These are phyloP conservation scores for Brachypodium distachyon DNA, from an alignment of 202 grass and related monocot species.

Conservation along the genomic window DNA sequence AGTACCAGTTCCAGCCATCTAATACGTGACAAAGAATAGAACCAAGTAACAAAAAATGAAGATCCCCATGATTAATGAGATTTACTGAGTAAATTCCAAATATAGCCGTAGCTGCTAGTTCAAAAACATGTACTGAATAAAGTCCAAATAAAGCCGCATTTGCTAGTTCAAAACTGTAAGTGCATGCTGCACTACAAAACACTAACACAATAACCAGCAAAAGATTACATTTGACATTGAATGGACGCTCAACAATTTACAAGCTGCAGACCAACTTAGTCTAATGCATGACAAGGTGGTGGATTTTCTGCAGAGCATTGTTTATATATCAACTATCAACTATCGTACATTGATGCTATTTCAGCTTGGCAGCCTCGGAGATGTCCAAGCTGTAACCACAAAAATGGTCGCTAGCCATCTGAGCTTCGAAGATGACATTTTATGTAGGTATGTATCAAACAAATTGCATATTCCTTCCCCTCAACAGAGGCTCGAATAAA, in stretches of 20 bases:
- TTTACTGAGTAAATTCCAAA: not conserved
- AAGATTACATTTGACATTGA: not conserved
- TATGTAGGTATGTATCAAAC: slow-evolving; percentile 25
- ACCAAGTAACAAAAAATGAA: not conserved
- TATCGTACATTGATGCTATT: slow-evolving; percentile 16
- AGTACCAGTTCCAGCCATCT: not conserved
- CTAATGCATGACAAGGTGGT: not conserved
- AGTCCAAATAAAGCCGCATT: not conserved
- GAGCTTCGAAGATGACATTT: slow-evolving; percentile 21
- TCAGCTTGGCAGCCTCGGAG: slow-evolving; percentile 20
- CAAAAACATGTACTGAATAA: not conserved
- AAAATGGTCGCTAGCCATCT: slow-evolving; percentile 22
- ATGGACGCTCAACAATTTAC: not conserved
- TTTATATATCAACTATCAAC: slow-evolving; percentile 29
- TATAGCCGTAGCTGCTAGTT: not conserved
- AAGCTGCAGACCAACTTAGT: not conserved
- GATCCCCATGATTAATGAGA: not conserved
- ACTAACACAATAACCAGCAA: not conserved
- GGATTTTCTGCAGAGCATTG: slow-evolving; percentile 19
- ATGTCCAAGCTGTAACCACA: slow-evolving; percentile 12
- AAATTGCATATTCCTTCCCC: slow-evolving; percentile 29
- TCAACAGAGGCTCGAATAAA: slow-evolving; percentile 79
- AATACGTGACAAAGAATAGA: not conserved
- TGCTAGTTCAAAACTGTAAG: not conserved
- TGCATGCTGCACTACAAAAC: not conserved